Evolutionary conservation across 73 alveolate genomes (phyloP), one percentile per base, ranked within the genome.

Genomic region (Paramecium biaurelia): DNA sequence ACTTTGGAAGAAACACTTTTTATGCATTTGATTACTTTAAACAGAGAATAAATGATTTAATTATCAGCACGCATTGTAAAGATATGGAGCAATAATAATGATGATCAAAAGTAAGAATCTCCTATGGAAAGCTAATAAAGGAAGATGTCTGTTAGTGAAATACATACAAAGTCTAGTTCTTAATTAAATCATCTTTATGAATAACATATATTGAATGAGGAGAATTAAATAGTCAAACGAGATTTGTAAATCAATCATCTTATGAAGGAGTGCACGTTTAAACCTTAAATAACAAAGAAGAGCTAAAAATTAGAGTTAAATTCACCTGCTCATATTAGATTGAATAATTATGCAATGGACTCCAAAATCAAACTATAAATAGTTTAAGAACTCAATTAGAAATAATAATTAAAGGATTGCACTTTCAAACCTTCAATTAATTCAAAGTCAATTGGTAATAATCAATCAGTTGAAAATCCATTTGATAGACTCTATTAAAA

Each of bases 401-500:
- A 70, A 37, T 24, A 14, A 8, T 59, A 70, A 32, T 35, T 70
- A 35, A 70, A 28, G 30, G 49, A 28, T 20, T 70, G 86, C 21
- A 70, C 86, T 11, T 70, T 70, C 7, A 70, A 35, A 70, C 86
- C 86, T 30, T 70, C 49, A 0, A 70, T 70, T 7, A 70, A 70
- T 70, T 7, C 15, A 30, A 24, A 47, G 23, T 47, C 59, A 47
- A 47, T 47, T 47, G 26, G 24, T 30, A 70, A 20, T 23, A 28
- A 24, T 8, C 21, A 28, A 32, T 70, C 86, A 15, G 28, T 24
- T 28, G 86, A 35, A 70, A 70, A 70, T 35, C 86, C 86, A 4
- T 70, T 70, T 70, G 86, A 70, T 70, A 21, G 86, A 70, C 41
- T 70, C 32, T 70, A 70, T 70, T 32, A 70, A 37, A 35, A 70